phyloP scores from a whole-genome alignment of 768 basidiomycete species.

The Pleurotus tuber-regium region DNA sequence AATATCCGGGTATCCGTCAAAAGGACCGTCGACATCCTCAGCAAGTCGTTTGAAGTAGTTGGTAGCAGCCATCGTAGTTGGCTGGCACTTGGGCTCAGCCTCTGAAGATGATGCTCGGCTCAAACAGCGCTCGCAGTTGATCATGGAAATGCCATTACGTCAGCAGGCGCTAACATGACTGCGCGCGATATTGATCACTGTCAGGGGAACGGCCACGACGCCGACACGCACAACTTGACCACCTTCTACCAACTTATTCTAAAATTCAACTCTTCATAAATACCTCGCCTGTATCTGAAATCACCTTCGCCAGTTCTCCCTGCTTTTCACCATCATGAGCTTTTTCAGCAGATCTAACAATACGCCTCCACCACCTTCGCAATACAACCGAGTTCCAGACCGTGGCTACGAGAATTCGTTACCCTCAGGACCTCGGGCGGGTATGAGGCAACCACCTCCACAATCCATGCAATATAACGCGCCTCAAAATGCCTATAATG shows the following conservation, averaged over 20 bases:
- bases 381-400: conserved; percentile 43
- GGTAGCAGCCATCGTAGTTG: conserved; percentile 5
- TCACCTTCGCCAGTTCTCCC: no score
- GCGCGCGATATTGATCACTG: neutral
- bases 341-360: conserved; percentile 45
- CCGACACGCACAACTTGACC: no score
- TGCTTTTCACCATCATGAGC: no score
- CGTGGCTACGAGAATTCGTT: conserved; percentile 21
- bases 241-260: no score
- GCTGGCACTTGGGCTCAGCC: neutral
- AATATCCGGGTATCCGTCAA: conserved; percentile 36
- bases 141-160: neutral
- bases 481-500: conserved; percentile 45
- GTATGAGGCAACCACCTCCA: conserved; percentile 18
- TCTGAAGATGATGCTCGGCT: no score
- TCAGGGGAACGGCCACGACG: neutral
- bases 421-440: conserved; percentile 32
- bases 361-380: conserved; percentile 35
- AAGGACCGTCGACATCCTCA: conserved; percentile 10
- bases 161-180: neutral
- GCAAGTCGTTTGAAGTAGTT: conserved; percentile 2
- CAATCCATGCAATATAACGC: conserved; percentile 39
- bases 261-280: no score
- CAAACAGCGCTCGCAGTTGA: neutral
- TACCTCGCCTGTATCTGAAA: no score